Conservation (phyloP, 2,329 filamentous ascomycete genomes). For the Emericellopsis atlantica region DNA sequence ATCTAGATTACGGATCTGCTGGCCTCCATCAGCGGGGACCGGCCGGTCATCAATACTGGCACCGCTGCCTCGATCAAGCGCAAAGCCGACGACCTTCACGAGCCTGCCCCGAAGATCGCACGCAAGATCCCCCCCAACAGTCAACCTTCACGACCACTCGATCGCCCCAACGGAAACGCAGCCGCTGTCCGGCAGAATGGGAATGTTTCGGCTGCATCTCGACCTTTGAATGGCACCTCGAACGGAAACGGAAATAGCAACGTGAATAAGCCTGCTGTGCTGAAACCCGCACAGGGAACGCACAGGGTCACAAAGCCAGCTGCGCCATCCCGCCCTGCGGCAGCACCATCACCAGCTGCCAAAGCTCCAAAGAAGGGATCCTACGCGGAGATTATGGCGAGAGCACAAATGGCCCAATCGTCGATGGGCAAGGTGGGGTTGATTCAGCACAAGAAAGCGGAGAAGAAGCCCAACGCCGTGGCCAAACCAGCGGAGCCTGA, state of each 20-base stretch:
- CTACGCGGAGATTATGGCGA: slow-evolving; percentile 61
- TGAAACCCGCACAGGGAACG: slow-evolving; percentile 12
- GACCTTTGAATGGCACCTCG: background rate
- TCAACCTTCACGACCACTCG: slow-evolving; percentile 11
- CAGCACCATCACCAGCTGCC: slow-evolving; percentile 21
- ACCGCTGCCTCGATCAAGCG: slow-evolving; percentile 31
- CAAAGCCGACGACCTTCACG: slow-evolving; percentile 41
- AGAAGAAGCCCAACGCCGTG: slow-evolving; percentile 34
- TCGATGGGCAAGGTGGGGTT: slow-evolving; percentile 51
- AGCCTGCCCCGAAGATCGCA: slow-evolving; percentile 26
- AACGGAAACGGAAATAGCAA: slow-evolving; percentile 1
- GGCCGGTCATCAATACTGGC: slow-evolving; percentile 22
- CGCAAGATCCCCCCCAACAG: slow-evolving; percentile 13
- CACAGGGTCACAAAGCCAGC: slow-evolving; percentile 11
- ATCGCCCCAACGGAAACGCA: slow-evolving; percentile 9
- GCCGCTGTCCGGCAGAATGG: too few species aligned
- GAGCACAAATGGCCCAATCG: slow-evolving; percentile 53
- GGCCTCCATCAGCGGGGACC: slow-evolving; percentile 47
- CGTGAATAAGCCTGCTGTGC: slow-evolving; percentile 8
- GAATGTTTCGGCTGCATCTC: background rate
- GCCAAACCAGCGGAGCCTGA: slow-evolving; percentile 9
- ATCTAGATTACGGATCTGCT: slow-evolving; percentile 36
- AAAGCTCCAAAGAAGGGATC: slow-evolving; percentile 57
- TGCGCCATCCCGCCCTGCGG: slow-evolving; percentile 4
- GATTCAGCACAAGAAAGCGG: slow-evolving; percentile 63